Conservation (phyloP, 2,329 filamentous ascomycete genomes). For the Didymella pomorum region DNA sequence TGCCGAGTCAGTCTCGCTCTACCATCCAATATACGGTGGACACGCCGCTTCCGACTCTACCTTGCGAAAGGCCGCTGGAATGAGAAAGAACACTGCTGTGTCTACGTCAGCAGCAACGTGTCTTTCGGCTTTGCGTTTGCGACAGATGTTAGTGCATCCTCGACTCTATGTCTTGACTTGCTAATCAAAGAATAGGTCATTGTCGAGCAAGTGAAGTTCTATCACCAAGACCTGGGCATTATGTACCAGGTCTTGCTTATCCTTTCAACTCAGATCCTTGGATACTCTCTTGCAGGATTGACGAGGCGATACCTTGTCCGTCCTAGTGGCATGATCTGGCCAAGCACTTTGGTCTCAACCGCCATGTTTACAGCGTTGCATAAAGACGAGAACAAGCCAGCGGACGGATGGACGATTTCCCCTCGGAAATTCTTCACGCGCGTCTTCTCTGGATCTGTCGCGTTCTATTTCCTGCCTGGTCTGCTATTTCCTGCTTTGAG, state of each 20-base stretch:
- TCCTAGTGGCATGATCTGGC: conserved; percentile 91
- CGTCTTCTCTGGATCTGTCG: conserved; percentile 74
- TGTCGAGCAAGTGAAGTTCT: conserved; percentile 88
- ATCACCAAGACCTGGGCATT: conserved; percentile 80
- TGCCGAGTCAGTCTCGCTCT: conserved; percentile 41
- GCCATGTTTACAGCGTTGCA: conserved; percentile 90
- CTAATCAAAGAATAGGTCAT: conserved; percentile 65
- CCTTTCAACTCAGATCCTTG: conserved; percentile 84
- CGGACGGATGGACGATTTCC: conserved; percentile 83
- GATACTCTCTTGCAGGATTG: conserved; percentile 85
- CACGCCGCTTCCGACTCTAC: conserved; percentile 69
- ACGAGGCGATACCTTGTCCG: conserved; percentile 82
- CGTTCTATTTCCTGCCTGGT: conserved; percentile 86
- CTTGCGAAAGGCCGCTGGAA: conserved; percentile 84
- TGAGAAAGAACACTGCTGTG: conserved; percentile 86
- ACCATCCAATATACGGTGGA: conserved; percentile 33
- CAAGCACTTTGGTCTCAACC: conserved; percentile 84
- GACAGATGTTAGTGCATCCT: conserved; percentile 67
- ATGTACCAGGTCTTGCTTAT: conserved; percentile 83
- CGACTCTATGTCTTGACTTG: neutral
- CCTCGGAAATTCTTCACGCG: conserved; percentile 84
- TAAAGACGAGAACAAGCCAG: conserved; percentile 81
- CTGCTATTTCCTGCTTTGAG: conserved; percentile 83
- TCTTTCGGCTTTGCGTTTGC: conserved; percentile 90
- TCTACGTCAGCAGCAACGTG: conserved; percentile 89